Conservation (phyloP, 2,329 filamentous ascomycete genomes). For the Ramichloridium luteum region DNA sequence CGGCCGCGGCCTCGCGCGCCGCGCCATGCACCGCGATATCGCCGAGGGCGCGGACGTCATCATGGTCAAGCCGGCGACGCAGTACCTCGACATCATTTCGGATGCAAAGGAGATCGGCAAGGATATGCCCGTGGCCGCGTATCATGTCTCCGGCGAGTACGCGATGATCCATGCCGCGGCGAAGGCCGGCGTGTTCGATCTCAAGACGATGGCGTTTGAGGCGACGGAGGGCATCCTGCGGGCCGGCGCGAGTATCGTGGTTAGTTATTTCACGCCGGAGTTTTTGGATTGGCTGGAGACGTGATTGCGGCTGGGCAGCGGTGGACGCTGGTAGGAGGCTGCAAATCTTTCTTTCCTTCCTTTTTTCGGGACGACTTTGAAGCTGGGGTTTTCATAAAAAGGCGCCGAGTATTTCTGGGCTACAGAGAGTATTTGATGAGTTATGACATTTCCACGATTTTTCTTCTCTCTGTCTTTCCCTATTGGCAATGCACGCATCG, state of each 20-base stretch:
- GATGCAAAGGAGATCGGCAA: conserved; percentile 90
- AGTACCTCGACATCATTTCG: conserved; percentile 94
- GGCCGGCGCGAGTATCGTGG: conserved; percentile 82
- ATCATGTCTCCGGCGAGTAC: conserved; percentile 94
- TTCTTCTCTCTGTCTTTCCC: too few relatives aligned
- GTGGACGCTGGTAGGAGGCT: conserved; percentile 1
- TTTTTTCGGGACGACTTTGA: too few relatives aligned
- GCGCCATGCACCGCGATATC: conserved; percentile 83
- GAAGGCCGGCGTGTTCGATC: conserved; percentile 90
- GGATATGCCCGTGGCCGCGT: conserved; percentile 86
- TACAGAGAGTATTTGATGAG: too few relatives aligned
- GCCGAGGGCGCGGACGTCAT: conserved; percentile 92
- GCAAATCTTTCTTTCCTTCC: too few relatives aligned
- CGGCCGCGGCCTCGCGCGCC: conserved; percentile 77
- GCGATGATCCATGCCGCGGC: conserved; percentile 95
- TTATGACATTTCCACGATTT: too few relatives aligned
- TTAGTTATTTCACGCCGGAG: conserved; percentile 87
- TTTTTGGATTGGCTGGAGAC: conserved; percentile 50
- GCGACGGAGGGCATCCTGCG: conserved; percentile 85
- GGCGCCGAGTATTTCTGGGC: too few relatives aligned
- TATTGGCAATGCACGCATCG: too few relatives aligned
- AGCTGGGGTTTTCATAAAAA: too few relatives aligned
- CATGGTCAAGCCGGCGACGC: conserved; percentile 96
- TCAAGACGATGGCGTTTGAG: conserved; percentile 91
- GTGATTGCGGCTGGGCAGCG: conserved; percentile 7